Evolutionary conservation across 805 yeast genomes (phyloP).

Genomic region (Ogataea nonfermentans): DNA sequence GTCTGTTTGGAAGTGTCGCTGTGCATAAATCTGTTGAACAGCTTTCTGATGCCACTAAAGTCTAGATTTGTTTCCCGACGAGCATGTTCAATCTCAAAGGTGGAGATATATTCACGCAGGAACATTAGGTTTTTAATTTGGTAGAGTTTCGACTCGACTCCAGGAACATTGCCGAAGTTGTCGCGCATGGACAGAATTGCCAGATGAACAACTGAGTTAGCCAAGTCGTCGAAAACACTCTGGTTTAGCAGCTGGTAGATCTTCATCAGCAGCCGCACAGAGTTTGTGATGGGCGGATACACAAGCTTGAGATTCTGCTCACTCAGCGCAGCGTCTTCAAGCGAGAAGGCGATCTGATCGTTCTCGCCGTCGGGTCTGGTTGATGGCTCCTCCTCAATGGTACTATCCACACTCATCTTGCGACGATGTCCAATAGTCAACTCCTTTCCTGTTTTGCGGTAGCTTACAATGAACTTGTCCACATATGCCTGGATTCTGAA

Average conservation of each 20-base stretch:
- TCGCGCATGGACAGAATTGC: constrained; percentile 61
- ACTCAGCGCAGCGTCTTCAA: constrained; percentile 9
- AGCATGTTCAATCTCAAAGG: constrained; percentile 77
- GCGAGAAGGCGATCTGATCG: constrained; percentile 13
- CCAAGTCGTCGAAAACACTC: constrained; percentile 80
- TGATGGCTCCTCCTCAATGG: constrained; percentile 5
- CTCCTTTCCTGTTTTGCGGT: constrained; percentile 67
- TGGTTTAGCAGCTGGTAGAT: constrained; percentile 79
- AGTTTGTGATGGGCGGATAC: constrained; percentile 70
- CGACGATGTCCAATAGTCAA: constrained; percentile 53
- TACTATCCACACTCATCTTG: constrained; percentile 15
- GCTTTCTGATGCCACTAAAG: constrained; percentile 66
- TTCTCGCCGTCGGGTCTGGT: not conserved
- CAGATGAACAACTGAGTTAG: constrained; percentile 81
- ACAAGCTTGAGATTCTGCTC: constrained; percentile 17
- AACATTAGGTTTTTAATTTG: constrained; percentile 69
- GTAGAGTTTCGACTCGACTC: constrained; percentile 62
- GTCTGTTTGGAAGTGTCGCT: constrained; percentile 22
- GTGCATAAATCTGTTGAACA: constrained; percentile 38
- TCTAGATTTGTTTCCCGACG: constrained; percentile 74
- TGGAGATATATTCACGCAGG: constrained; percentile 63
- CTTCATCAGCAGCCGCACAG: constrained; percentile 67
- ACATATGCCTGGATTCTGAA: constrained; percentile 74
- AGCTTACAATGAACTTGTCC: constrained; percentile 64
- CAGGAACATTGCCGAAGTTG: constrained; percentile 49